phyloP scores from a whole-genome alignment of 305 asterid species.

The Fraxinus platypoda region DNA sequence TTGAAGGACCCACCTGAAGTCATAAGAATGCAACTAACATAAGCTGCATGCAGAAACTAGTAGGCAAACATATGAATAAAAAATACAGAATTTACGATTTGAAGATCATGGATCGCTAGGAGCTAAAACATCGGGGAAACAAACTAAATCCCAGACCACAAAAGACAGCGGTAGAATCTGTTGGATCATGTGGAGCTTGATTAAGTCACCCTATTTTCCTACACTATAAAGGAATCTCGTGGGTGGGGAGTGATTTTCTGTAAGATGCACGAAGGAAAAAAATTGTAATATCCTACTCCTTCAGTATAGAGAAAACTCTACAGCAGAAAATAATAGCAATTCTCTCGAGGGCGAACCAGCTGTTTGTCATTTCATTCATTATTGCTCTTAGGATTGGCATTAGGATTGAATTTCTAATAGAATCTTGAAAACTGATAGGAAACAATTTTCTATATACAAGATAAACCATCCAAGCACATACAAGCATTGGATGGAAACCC shows the following conservation, averaged over 20 bases:
- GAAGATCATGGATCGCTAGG: background rate
- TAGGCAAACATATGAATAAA: background rate
- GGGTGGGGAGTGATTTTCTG: background rate
- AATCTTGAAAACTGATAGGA: background rate
- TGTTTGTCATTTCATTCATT: background rate
- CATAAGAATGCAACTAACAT: background rate
- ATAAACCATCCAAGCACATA: background rate
- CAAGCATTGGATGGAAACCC: background rate
- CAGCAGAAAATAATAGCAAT: background rate
- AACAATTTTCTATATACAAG: background rate
- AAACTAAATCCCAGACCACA: background rate
- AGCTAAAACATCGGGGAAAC: background rate
- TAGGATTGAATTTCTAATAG: background rate
- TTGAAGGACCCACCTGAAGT: slow-evolving; percentile 56
- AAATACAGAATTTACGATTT: background rate
- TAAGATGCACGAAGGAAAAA: background rate
- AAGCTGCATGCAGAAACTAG: background rate
- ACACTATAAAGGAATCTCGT: background rate
- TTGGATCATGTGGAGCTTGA: background rate
- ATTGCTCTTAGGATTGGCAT: background rate
- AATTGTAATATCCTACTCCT: background rate
- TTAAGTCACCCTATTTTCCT: background rate
- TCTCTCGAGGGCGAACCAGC: background rate
- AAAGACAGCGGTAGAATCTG: background rate
- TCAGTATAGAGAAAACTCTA: background rate